Percentiles rank a stretch among this genome's conserved stretches.
These are phyloP conservation scores for Aureobasidium lini DNA, from an alignment of 2,329 filamentous ascomycete genomes.

Conservation along the genomic window DNA sequence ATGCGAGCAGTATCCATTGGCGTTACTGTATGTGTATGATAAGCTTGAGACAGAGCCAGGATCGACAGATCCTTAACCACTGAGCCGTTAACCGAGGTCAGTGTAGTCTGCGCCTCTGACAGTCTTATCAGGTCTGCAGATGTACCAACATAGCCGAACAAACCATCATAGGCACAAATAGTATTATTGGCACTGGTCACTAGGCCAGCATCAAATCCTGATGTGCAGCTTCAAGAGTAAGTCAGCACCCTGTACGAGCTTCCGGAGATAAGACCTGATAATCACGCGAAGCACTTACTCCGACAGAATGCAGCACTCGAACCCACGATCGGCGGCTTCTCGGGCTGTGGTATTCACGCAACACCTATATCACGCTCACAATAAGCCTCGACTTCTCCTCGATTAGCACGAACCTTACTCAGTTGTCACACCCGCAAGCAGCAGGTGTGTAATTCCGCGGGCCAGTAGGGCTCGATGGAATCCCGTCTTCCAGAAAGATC, in stretches of 20 bases:
- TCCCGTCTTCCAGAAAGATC: constrained; percentile 51
- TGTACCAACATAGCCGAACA: constrained; percentile 33
- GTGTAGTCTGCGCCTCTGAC: background rate
- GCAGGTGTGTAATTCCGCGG: constrained; percentile 49
- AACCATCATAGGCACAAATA: constrained; percentile 44
- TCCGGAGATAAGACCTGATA: background rate
- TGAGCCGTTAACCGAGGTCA: background rate
- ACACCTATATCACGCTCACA: constrained; percentile 24
- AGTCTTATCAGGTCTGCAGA: background rate
- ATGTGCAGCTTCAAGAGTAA: constrained; percentile 30
- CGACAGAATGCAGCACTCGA: constrained; percentile 48
- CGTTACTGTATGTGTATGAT: background rate
- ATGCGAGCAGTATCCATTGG: background rate
- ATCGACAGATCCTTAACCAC: background rate
- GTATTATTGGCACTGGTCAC: constrained; percentile 43
- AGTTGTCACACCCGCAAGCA: constrained; percentile 52
- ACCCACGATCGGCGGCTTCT: constrained; percentile 54
- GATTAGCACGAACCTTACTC: constrained; percentile 26
- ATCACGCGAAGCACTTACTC: constrained; percentile 21
- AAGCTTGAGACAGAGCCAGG: background rate
- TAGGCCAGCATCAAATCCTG: constrained; percentile 42
- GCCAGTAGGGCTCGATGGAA: constrained; percentile 48
- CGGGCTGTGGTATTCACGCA: constrained; percentile 50
- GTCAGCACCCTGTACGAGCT: background rate
- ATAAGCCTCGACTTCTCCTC: background rate